phyloP scores from a whole-genome alignment of 1,284 basidiomycete species.

The Sutorius eximius region DNA sequence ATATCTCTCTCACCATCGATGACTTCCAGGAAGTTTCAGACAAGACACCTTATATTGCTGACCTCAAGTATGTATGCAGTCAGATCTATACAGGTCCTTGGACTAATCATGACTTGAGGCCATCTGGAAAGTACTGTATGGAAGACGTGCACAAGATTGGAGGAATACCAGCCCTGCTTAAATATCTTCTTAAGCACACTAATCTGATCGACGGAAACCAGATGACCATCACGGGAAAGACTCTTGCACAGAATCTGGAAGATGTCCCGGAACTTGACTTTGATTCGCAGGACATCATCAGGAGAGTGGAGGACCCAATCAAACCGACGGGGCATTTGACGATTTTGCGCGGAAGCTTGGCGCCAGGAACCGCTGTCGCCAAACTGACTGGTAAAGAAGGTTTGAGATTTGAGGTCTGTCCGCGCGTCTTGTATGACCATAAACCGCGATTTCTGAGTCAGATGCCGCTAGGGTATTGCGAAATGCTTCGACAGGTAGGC shows the following conservation, averaged over 20 bases:
- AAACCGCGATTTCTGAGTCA: conserved; percentile 7
- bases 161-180: conserved; percentile 80
- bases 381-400: conserved; percentile 99
- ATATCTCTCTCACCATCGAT: conserved; percentile 86
- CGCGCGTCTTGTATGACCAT: background rate
- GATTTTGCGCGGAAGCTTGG: conserved; percentile 88
- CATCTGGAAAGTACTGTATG: conserved; percentile 95
- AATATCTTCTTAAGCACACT: conserved; percentile 87
- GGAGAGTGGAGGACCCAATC: conserved; percentile 80
- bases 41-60: conserved; percentile 90
- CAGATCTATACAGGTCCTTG: background rate
- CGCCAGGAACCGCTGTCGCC: conserved; percentile 89
- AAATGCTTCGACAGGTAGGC: conserved; percentile 73
- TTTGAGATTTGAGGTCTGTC: conserved; percentile 71
- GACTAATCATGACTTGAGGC: conserved; percentile 44
- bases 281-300: conserved; percentile 81
- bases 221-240: conserved; percentile 93
- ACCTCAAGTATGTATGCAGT: conserved; percentile 66
- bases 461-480: conserved; percentile 54
- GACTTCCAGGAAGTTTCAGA: conserved; percentile 91
- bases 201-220: conserved; percentile 88
- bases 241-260: conserved; percentile 87
- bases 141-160: conserved; percentile 93
- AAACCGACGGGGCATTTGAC: conserved; percentile 91
- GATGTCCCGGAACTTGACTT: conserved; percentile 78